Percentiles rank a stretch among this genome's conserved stretches.
Conservation (phyloP, 2,329 filamentous ascomycete species). For the Pezicula radicicola region DNA sequence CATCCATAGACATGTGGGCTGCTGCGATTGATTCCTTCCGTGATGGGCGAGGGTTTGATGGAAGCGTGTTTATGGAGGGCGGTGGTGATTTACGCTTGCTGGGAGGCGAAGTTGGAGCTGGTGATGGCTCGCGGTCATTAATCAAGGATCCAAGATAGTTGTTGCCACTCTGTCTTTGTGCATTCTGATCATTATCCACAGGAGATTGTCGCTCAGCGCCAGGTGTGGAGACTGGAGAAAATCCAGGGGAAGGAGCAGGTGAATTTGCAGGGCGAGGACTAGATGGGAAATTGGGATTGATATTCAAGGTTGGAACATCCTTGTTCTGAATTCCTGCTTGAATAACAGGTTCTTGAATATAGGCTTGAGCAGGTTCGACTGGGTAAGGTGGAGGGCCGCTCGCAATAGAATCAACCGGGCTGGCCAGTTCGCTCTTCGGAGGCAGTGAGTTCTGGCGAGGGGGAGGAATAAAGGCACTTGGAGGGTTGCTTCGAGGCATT, state of each 20-base stretch:
- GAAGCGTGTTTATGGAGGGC: slow-evolving; percentile 25
- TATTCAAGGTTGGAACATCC: neutral
- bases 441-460: slow-evolving; percentile 44
- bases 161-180: slow-evolving; percentile 23
- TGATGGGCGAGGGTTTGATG: slow-evolving; percentile 30
- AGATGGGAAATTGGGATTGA: slow-evolving; percentile 9
- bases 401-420: slow-evolving; percentile 30
- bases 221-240: slow-evolving; percentile 10
- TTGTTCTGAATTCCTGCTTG: slow-evolving; percentile 12
- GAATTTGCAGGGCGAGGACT: slow-evolving; percentile 10
- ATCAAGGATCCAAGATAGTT: slow-evolving; percentile 27
- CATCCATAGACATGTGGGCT: slow-evolving; percentile 36
- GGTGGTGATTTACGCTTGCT: slow-evolving; percentile 14
- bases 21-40: slow-evolving; percentile 30
- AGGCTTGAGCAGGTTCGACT: slow-evolving; percentile 16
- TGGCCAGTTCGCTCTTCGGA: slow-evolving; percentile 34
- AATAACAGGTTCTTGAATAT: slow-evolving; percentile 12
- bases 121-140: slow-evolving; percentile 4
- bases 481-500: slow-evolving; percentile 21
- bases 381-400: slow-evolving; percentile 30
- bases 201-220: neutral
- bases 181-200: slow-evolving; percentile 3
- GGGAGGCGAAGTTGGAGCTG: slow-evolving; percentile 5
- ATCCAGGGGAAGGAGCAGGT: slow-evolving; percentile 8
- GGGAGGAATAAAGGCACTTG: slow-evolving; percentile 23